Evolutionary conservation across 2,329 filamentous ascomycete genomes (phyloP), one percentile per base, ranked within the genome.

Genomic region (Aureobasidium mangrovei): DNA sequence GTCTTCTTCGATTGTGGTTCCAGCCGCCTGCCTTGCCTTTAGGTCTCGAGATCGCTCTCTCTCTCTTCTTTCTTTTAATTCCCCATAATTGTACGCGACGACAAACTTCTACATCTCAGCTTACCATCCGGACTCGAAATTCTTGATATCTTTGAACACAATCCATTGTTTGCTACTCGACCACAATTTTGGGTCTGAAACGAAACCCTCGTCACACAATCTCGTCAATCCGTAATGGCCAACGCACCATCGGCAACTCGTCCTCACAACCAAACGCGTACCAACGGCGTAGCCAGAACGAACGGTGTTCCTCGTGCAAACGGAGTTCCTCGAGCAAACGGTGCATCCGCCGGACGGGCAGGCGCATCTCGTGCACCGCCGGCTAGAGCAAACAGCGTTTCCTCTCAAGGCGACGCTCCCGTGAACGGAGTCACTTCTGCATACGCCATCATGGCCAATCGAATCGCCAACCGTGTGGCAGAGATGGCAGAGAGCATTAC

Each of bases 401-500:
- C 64, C 6, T 69, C 67, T 8, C 65, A 64, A 40, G 62, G 65
- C 56, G 60, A 66, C 41, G 47, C 58, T 55, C 56, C 57, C 18
- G 56, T 56, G 36, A 59, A 60, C 39, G 65, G 63, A 18, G 62
- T 65, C 12, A 63, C 69, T 38, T 75, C 73, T 33, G 72, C 74
- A 35, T 77, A 76, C 64, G 71, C 71, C 43, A 76, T 77, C 63
- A 77, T 77, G 74, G 74, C 73, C 7, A 70, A 68, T 42, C 61
- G 74, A 40, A 75, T 77, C 57, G 73, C 73, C 41, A 77, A 77
- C 63, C 68, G 74, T 43, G 73, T 77, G 9, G 74, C 73, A 4
- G 74, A 77, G 60, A 75, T 77, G 73, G 74, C 74, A 6, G 74
- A 77, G 65, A 76, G 74, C 65, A 74, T 75, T 60, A 76, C 74